Conservation (phyloP, 768 basidiomycete species). For the Tylopilus sp. region DNA sequence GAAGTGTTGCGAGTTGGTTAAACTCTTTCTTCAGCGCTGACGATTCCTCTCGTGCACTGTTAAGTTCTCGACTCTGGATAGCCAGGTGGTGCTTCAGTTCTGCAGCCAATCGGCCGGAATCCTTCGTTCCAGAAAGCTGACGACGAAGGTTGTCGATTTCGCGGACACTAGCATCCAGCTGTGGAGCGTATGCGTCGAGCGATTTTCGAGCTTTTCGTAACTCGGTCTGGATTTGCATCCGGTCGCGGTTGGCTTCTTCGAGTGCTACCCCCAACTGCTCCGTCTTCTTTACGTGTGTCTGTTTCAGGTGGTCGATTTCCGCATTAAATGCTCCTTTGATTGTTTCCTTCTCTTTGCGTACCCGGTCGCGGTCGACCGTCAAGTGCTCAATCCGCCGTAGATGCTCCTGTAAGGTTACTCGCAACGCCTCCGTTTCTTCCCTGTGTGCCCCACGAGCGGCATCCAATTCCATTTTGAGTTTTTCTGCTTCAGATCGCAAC, state of each 20-base stretch:
- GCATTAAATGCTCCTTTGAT: constrained; percentile 8
- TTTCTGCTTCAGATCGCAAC: constrained; percentile 9
- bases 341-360: constrained; percentile 23
- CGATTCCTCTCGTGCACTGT: constrained; percentile 25
- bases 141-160: constrained; percentile 19
- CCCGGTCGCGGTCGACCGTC: constrained; percentile 23
- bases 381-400: constrained; percentile 18
- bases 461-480: constrained; percentile 12
- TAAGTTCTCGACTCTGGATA: constrained; percentile 20
- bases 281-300: constrained; percentile 10
- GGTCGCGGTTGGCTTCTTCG: constrained; percentile 24
- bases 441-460: constrained; percentile 1
- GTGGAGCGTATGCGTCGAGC: constrained; percentile 15
- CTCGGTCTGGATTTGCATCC: constrained; percentile 19
- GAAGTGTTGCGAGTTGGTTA: constrained; percentile 25
- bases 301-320: constrained; percentile 23
- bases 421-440: constrained; percentile 17
- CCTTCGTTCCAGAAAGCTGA: constrained; percentile 14
- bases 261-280: constrained; percentile 20
- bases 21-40: constrained; percentile 29
- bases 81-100: constrained; percentile 20
- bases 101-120: constrained; percentile 1
- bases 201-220: constrained; percentile 18
- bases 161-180: constrained; percentile 16
- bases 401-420: constrained; percentile 18